Evolutionary conservation across 2,329 filamentous ascomycete genomes (phyloP), one percentile per base, ranked within the genome.

Genomic region (Magnaporthiopsis rhizophila): DNA sequence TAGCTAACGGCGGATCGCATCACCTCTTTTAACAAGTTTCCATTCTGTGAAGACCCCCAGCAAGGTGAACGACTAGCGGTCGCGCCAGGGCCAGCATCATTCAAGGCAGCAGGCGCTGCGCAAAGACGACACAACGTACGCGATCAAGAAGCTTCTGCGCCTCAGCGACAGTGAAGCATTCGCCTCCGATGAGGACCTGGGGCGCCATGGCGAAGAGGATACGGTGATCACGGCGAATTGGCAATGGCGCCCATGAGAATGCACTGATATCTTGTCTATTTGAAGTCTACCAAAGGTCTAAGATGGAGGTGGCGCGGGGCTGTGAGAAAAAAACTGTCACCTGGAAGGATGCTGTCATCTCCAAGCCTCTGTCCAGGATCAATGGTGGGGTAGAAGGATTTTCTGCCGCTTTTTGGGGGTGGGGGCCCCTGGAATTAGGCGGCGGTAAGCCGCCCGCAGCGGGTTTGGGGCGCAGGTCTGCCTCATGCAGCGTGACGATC

Each of bases 121-220:
- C 38, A 50, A 62, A 32, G 36, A 58, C 30, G 36, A 18, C 24
- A 58, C 26, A 26, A 26, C 62, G 24, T 63, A 81, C 77, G 66
- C 74, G 76, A 63, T 77, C 74, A 66, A 73, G 73, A 59, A 82
- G 72, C 73, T 80, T 80, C 68, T 77, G 73, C 64, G 78, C 75
- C 71, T 80, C 78, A 64, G 77, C 75, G 62, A 73, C 69, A 65
- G 78, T 78, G 75, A 83, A 85, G 74, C 85, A 86, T 45, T 81
- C 73, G 63, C 73, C 73, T 64, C 75, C 75, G 26, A 72, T 67
- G 58, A 77, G 70, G 50, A 70, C 70, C 56, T 71, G 62, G 63
- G 67, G 66, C 59, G 69, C 66, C 71, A 72, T 72, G 59, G 61
- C 66, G 67, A 66, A 26, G 61, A 32, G 61, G 45, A 62, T 53